These are phyloP conservation scores for Pichia terricola DNA, from an alignment of 1,139 yeast genomes.

Conservation along the genomic window DNA sequence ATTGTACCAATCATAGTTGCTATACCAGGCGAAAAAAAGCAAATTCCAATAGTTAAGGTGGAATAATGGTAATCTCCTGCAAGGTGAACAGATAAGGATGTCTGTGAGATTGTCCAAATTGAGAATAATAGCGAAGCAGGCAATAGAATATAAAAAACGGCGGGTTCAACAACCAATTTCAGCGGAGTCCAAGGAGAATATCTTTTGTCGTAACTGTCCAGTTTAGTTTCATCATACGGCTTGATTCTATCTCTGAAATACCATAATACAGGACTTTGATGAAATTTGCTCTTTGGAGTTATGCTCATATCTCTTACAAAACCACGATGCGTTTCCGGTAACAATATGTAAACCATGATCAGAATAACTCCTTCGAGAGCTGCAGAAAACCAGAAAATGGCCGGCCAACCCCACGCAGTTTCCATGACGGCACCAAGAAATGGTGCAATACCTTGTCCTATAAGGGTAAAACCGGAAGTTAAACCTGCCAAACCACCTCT, in stretches of 20 bases:
- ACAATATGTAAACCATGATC: constrained; percentile 29
- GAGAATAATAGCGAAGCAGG: constrained; percentile 58
- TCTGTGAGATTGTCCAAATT: constrained; percentile 60
- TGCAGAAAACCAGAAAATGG: constrained; percentile 66
- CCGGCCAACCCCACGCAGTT: constrained; percentile 59
- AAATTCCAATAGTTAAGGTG: constrained; percentile 50
- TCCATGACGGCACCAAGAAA: constrained; percentile 62
- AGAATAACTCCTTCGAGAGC: constrained; percentile 43
- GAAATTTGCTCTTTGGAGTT: constrained; percentile 32
- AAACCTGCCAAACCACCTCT: constrained; percentile 61
- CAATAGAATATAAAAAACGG: constrained; percentile 25
- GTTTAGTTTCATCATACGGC: constrained; percentile 15
- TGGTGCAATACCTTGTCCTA: constrained; percentile 74
- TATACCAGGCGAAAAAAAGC: constrained; percentile 52
- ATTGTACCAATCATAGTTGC: constrained; percentile 49
- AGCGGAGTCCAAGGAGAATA: constrained; percentile 38
- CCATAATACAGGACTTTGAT: constrained; percentile 35
- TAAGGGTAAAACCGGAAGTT: constrained; percentile 50
- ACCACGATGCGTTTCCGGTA: constrained; percentile 68
- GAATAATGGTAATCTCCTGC: constrained; percentile 38
- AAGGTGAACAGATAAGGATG: constrained; percentile 51
- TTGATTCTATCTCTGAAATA: constrained; percentile 17
- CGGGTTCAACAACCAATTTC: constrained; percentile 30
- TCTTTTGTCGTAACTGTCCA: constrained; percentile 18
- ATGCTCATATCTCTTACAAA: constrained; percentile 61